Evolutionary conservation across 208 protist genomes (phyloP).

Genomic region (Leishmania tarentolae): DNA sequence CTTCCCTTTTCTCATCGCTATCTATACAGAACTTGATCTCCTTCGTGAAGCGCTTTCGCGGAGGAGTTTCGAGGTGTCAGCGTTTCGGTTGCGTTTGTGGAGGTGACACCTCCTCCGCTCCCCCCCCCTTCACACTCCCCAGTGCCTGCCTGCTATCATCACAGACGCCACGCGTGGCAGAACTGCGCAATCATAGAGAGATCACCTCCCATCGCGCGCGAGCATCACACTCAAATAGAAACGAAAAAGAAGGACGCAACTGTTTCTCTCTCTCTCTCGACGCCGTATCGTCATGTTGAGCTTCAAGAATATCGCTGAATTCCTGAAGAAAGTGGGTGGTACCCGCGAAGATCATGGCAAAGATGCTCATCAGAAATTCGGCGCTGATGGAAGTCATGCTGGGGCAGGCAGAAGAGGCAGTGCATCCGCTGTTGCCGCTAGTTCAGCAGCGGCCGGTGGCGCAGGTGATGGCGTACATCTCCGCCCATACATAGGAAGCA

Average conservation of each 20-base stretch:
- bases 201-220: neutral
- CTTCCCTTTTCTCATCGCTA: neutral
- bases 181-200: neutral
- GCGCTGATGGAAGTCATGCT: slow-evolving; percentile 1
- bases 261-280: neutral
- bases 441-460: neutral
- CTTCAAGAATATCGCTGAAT: slow-evolving; percentile 55
- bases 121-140: neutral
- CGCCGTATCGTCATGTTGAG: slow-evolving; percentile 41
- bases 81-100: neutral
- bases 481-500: slow-evolving; percentile 1
- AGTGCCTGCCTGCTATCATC: neutral
- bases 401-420: neutral
- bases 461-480: neutral
- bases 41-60: neutral
- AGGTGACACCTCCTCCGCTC: neutral
- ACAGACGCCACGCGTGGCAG: neutral
- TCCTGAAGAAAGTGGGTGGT: slow-evolving; percentile 56
- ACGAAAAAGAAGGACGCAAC: neutral
- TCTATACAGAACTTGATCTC: neutral
- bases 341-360: slow-evolving; percentile 22
- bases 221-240: neutral
- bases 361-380: slow-evolving; percentile 6
- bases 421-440: neutral
- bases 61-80: neutral